Base-by-base conservation (phyloP, 225 moss, liverwort and hornwort genomes). In the Sphagnum tenellum region DNA sequence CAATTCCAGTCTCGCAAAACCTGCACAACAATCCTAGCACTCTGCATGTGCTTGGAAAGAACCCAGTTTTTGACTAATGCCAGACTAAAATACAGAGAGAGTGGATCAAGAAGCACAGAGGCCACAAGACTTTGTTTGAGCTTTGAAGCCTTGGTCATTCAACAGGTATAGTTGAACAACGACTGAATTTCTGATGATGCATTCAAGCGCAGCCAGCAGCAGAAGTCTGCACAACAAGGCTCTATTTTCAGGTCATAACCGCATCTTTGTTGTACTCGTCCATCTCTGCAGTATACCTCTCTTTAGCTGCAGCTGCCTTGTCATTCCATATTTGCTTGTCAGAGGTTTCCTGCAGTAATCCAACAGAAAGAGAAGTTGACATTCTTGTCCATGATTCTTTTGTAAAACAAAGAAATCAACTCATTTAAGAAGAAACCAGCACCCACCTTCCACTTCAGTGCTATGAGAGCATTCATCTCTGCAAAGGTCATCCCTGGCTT, bases 391-490 rank as follows among this genome's bases (percentile, higher is more conserved):
- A 12, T 61, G 6, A 3, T 61, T n/a, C 48, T 46, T 65, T 45
- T 9, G 50, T 14, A 45, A 49, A 12, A 2, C 47, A 8, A 8
- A 49, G 13, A 51, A 8, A 54, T 9, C 9, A 8, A 66, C 11
- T 44, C 44, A 7, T 8, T 56, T 3, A 4, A 3, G 0, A 46
- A 29, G 13, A 12, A 55, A 44, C 13, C 56, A 57, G 47, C 45
- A 57, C 46, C 9, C 70, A 86, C 82, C 86, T 79, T 86, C 86
- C 86, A 86, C 60, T 82, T 86, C 5, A 72, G 74, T 2, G 82
- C 63, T 48, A 86, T 74, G 45, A 72, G 71, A 10, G 70, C 50
- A 54, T 86, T 86, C 7, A 74, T 86, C 12, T 86, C 82, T 3
- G 59, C 12, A 50, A 86, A 86, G 67, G 68, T 86, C 70, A 86